Conservation (phyloP, 2,329 filamentous ascomycete genomes). For the Ramularia endophylla region DNA sequence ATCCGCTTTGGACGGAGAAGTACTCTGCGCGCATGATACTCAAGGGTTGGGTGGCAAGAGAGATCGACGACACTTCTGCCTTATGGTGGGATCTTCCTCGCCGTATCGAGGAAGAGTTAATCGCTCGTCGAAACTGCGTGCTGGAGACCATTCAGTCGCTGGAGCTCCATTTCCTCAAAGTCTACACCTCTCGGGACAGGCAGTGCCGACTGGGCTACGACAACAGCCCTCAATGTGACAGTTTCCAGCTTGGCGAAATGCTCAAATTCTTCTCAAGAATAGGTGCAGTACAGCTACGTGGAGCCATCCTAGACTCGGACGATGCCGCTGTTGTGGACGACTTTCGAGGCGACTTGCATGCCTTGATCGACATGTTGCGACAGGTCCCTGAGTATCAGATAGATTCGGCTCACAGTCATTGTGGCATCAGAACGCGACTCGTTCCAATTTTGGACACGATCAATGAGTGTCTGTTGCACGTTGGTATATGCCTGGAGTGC, state of each 20-base stretch:
- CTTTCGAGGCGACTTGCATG: conserved; percentile 57
- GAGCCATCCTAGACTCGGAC: conserved; percentile 35
- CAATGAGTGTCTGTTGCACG: conserved; percentile 38
- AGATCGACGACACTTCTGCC: conserved; percentile 38
- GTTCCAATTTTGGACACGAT: conserved; percentile 62
- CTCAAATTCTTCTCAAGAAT: conserved; percentile 62
- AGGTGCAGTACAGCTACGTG: conserved; percentile 52
- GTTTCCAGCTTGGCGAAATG: conserved; percentile 73
- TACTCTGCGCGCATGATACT: conserved; percentile 62
- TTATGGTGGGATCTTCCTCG: conserved; percentile 70
- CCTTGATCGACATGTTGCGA: conserved; percentile 54
- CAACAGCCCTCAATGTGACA: conserved; percentile 65
- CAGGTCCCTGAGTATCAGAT: conserved; percentile 69
- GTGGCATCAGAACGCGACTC: conserved; percentile 60
- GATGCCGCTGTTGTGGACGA: conserved; percentile 43
- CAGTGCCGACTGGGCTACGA: conserved; percentile 74
- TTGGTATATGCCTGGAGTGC: conserved; percentile 43
- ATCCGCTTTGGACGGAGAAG: conserved; percentile 54
- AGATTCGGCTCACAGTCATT: conserved; percentile 67
- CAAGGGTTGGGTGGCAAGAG: conserved; percentile 56
- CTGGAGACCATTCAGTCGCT: conserved; percentile 65
- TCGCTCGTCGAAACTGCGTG: conserved; percentile 59
- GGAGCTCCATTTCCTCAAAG: conserved; percentile 58
- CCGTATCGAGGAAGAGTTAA: conserved; percentile 64
- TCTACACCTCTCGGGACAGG: conserved; percentile 61